Base-by-base conservation (phyloP, 768 basidiomycete species). In the Xerocomellus amylosporus region DNA sequence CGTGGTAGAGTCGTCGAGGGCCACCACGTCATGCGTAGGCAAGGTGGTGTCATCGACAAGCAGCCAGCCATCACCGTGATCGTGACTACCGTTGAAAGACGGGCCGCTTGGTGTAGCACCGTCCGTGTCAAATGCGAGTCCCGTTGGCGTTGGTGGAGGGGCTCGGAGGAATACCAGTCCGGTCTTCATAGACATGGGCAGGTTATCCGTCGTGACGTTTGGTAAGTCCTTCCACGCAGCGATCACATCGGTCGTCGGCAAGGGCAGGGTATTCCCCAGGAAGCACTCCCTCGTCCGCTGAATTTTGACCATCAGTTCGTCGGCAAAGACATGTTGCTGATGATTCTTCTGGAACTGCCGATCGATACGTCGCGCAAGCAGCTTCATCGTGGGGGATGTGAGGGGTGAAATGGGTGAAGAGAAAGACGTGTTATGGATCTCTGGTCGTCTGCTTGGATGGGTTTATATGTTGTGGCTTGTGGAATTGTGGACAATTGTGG, bases 221-320 rank as follows among this genome's bases (percentile, higher is more conserved):
- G 70, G 70, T 30, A 69, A n/a, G 34, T 58, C 49, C 8, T 47
- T 39, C 69, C 69, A 71, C 13, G 60, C 59, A n/a, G 53, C 59
- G 42, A n/a, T 54, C 36, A 65, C 49, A 30, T 53, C 33, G 14
- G 36, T 45, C 15, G 53, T 45, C n/a, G 71, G 65, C 0, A 40
- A 10, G 5, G 67, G 69, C 5, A 71, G 56, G 22, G 0, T 34
- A 20, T 12, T 26, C 2, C 42, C 55, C 7, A 38, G 17, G 51
- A 71, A 65, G 40, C 46, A 64, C n/a, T 36, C 38, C 44, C 50
- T 53, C 47, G 71, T n/a, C n/a, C 46, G 56, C 33, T 55, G 63
- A 6, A 51, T 19, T 4, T 54, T 67, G 44, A 38, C 17, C 28
- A 46, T 31, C 42, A 63, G 45, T 34, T 71, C 64, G 20, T 52